Evolutionary conservation across 2,329 filamentous ascomycete genomes (phyloP), one percentile per base, ranked within the genome.

Genomic region (Trichoderma sp.): DNA sequence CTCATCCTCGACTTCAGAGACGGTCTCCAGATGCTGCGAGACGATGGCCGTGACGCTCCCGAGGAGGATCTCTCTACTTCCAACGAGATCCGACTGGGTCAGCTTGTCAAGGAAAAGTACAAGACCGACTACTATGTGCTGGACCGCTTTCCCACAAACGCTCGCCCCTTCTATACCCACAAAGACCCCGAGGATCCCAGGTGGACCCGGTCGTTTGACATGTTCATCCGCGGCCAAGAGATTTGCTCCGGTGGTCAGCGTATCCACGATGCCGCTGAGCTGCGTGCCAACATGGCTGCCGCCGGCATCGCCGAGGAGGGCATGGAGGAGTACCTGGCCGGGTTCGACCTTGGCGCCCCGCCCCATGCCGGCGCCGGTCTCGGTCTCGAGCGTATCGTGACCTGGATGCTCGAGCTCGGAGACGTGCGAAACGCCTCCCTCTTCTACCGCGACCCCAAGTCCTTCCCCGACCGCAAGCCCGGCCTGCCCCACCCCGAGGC

Each of bases 211-310:
- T 97, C 94, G 0, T 97, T 97, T 74, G 94, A 97, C 77, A 96
- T 97, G 68, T 97, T 97, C 80, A 86, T 97, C 52, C 90, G 94
- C 34, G 94, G 94, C 0, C 94, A 97, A 75, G 94, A 97, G 78
- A 95, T 97, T 67, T 89, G 94, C 54, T 94, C 92, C 1, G 94
- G 94, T 73, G 94, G 94, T 8, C 94, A 97, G 79, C 93, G 94
- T 86, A 96, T 97, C 70, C 92, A 97, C 77, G 89, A 95, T 70
- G 86, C 91, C 0, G 80, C 84, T 5, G 86, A 92, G 75, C 83
- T 97, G n/a, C 86, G 90, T 53, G 85, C 90, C 73, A 92, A 90
- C 75, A 93, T 97, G 91, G 84, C 85, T 69, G 86, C 86, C 57
- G 85, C 87, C 57, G 92, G 92, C 68, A 90, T 97, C 68, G 86